A percentile compares a stretch with the other conserved stretches of the same genome.
Conservation (phyloP, 768 basidiomycete species). For the Psilocybe sp. region DNA sequence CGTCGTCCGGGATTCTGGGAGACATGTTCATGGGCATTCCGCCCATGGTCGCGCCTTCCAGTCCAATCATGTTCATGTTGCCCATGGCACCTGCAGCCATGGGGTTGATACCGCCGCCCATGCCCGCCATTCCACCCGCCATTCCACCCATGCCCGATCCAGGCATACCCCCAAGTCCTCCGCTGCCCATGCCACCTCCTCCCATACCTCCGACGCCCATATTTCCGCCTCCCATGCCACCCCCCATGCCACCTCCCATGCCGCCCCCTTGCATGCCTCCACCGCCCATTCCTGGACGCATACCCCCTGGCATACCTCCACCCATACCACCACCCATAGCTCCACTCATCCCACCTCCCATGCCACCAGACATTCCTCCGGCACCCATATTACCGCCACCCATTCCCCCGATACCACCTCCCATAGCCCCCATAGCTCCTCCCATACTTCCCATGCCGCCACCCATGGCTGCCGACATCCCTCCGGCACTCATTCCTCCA, state of each 20-base stretch:
- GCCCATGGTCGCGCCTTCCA: neutral
- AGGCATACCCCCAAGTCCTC: constrained; percentile 7
- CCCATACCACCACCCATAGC: constrained; percentile 8
- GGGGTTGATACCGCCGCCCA: constrained; percentile 7
- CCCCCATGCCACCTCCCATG: constrained; percentile 1
- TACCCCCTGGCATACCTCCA: neutral
- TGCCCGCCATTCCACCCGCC: constrained; percentile 4
- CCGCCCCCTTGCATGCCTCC: constrained; percentile 8
- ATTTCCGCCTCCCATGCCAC: constrained; percentile 8
- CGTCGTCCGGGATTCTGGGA: constrained; percentile 11
- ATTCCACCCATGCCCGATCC: constrained; percentile 8
- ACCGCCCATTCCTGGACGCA: neutral
- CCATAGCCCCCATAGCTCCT: constrained; percentile 6
- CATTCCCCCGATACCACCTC: constrained; percentile 12
- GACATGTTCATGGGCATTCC: constrained; percentile 18
- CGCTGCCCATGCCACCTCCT: constrained; percentile 11
- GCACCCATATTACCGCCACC: constrained; percentile 12
- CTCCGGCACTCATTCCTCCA: constrained; percentile 12
- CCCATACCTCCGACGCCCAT: constrained; percentile 11
- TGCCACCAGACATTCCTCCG: constrained; percentile 4
- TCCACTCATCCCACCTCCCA: neutral
- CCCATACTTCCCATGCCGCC: neutral
- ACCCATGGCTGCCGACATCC: constrained; percentile 8
- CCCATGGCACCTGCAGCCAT: constrained; percentile 4
- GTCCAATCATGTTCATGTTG: constrained; percentile 6